Evolutionary conservation across 768 basidiomycete genomes (phyloP).

Genomic region (Boletus pseudo-olivaceus): DNA sequence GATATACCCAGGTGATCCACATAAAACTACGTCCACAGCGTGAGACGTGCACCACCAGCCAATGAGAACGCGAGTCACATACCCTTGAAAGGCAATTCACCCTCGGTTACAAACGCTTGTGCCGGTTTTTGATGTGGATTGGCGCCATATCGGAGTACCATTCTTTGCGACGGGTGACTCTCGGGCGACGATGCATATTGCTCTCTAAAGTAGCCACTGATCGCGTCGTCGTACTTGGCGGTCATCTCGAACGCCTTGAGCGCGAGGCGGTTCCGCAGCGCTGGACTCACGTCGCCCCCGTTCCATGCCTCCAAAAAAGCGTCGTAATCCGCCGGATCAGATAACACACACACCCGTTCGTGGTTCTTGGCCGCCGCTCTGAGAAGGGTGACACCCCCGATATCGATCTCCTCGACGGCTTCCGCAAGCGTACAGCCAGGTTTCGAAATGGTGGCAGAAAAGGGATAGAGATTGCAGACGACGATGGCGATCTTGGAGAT

Average conservation of each 20-base stretch:
- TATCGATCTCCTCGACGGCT: slow-evolving; percentile 97
- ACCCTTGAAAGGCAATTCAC: slow-evolving; percentile 94
- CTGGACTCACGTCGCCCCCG: slow-evolving; percentile 69
- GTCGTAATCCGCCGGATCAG: slow-evolving; percentile 84
- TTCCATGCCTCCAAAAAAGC: slow-evolving; percentile 78
- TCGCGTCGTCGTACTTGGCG: slow-evolving; percentile 90
- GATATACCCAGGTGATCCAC: slow-evolving; percentile 96
- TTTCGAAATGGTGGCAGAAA: slow-evolving; percentile 84
- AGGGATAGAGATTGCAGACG: slow-evolving; percentile 99
- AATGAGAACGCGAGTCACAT: background rate
- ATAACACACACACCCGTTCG: slow-evolving; percentile 83
- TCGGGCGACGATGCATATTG: slow-evolving; percentile 90
- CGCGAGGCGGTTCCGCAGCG: slow-evolving; percentile 73
- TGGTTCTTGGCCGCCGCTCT: slow-evolving; percentile 99
- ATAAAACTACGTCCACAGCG: slow-evolving; percentile 54
- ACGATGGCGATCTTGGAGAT: slow-evolving; percentile 96
- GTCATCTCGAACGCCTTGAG: slow-evolving; percentile 98
- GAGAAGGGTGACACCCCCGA: slow-evolving; percentile 95
- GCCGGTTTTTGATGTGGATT: slow-evolving; percentile 99
- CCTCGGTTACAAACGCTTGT: slow-evolving; percentile 87
- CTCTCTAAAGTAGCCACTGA: slow-evolving; percentile 93
- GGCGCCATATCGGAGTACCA: slow-evolving; percentile 89
- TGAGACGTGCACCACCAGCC: background rate
- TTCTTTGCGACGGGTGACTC: slow-evolving; percentile 72
- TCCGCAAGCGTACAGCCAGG: slow-evolving; percentile 87